Conservation (phyloP, 306 rosid genomes). For the Rosa lucieae region DNA sequence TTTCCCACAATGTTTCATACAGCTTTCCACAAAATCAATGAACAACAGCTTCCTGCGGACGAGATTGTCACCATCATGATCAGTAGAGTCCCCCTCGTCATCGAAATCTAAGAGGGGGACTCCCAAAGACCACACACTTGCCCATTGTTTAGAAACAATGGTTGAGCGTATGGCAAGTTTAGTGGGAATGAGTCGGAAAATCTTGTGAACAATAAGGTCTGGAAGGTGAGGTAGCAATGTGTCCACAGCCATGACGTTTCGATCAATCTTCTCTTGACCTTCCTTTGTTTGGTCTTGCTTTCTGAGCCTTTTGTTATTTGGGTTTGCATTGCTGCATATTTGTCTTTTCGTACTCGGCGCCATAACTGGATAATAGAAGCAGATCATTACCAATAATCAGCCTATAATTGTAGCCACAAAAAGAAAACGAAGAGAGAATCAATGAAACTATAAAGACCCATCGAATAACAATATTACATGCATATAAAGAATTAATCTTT, state of each 20-base stretch:
- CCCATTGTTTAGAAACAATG: neutral
- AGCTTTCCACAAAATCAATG: neutral
- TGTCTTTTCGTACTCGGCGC: neutral
- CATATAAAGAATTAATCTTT: too few relatives aligned
- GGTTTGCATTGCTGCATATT: neutral
- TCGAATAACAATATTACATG: too few relatives aligned
- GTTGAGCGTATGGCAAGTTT: neutral
- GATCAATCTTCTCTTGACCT: neutral
- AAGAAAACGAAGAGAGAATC: too few relatives aligned
- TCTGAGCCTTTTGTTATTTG: neutral
- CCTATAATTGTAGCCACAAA: too few relatives aligned
- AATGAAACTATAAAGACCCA: too few relatives aligned
- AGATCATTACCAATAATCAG: too few relatives aligned
- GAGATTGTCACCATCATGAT: too few relatives aligned
- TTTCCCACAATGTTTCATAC: neutral
- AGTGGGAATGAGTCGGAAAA: conserved; percentile 1
- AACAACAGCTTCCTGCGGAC: neutral
- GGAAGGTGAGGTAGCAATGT: neutral
- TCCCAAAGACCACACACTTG: neutral
- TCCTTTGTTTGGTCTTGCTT: neutral
- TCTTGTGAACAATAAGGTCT: neutral
- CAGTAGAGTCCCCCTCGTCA: neutral
- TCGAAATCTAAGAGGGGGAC: neutral
- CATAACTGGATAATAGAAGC: neutral
- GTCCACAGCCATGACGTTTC: neutral